Conservation (phyloP, 331 rosid species). For the Quercus phellos region DNA sequence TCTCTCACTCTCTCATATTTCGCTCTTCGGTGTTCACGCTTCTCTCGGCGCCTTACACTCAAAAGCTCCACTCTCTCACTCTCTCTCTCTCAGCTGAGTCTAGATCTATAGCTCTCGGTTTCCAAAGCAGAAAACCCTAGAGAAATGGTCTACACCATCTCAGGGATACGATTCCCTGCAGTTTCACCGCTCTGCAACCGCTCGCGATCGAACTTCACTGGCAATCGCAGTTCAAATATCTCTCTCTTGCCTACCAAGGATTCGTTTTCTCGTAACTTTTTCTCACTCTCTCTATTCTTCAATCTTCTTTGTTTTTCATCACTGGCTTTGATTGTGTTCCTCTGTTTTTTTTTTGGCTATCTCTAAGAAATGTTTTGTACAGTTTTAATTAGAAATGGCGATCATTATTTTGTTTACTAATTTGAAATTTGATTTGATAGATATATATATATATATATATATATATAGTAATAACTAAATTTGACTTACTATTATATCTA, state of each 20-base stretch:
- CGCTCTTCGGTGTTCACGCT: slow-evolving; percentile 23
- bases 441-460: too few species aligned
- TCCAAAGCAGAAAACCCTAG: not conserved
- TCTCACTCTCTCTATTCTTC: not conserved
- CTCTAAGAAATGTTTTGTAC: too few species aligned
- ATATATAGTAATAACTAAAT: too few species aligned
- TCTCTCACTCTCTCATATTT: not conserved
- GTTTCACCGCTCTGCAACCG: slow-evolving; percentile 37
- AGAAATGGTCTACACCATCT: slow-evolving; percentile 63
- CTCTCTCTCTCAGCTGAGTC: not conserved
- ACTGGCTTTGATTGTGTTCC: not conserved
- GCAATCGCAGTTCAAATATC: slow-evolving; percentile 32
- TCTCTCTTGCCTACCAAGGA: slow-evolving; percentile 37
- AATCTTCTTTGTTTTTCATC: not conserved
- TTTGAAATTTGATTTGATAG: too few species aligned
- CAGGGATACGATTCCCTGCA: slow-evolving; percentile 64
- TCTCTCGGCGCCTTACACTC: slow-evolving; percentile 34
- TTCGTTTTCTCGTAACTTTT: slow-evolving; percentile 41
- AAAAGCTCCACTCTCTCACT: not conserved
- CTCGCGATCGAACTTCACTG: slow-evolving; percentile 31
- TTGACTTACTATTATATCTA: too few species aligned
- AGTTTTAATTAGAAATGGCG: too few species aligned
- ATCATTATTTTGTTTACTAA: too few species aligned
- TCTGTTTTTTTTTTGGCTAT: too few species aligned
- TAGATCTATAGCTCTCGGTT: slow-evolving; percentile 1